These are phyloP conservation scores for Sporothrix phasma DNA, from an alignment of 2,329 filamentous ascomycete genomes.

Conservation along the genomic window DNA sequence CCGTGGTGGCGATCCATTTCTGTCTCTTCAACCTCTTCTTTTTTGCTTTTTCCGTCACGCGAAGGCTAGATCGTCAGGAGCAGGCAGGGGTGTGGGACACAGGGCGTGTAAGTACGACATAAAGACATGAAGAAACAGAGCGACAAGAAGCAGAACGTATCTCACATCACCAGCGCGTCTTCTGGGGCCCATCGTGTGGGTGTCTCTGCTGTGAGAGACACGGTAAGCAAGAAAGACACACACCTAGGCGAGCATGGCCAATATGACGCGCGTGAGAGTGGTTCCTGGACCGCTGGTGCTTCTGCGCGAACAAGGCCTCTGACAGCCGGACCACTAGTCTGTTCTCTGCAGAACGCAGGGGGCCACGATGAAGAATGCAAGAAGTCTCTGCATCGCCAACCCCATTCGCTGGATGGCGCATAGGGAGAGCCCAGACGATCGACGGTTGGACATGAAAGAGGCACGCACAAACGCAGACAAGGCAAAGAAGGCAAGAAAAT, in stretches of 20 bases:
- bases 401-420: neutral
- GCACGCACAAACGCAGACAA: neutral
- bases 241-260: neutral
- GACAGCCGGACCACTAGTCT: neutral
- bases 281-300: neutral
- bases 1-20: constrained; percentile 10
- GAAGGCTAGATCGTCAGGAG: constrained; percentile 1
- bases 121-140: too few relatives aligned
- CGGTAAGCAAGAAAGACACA: neutral
- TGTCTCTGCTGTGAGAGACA: neutral
- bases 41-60: neutral
- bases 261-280: neutral
- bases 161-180: neutral
- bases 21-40: constrained; percentile 1
- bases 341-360: constrained; percentile 3
- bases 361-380: constrained; percentile 16
- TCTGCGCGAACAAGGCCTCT: neutral
- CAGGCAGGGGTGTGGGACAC: neutral
- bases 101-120: neutral
- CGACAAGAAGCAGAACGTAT: too few relatives aligned
- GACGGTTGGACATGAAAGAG: neutral
- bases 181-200: neutral
- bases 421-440: neutral
- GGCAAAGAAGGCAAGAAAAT: neutral
- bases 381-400: neutral